These are phyloP conservation scores for Puccinia novopanici DNA, from an alignment of 1,284 basidiomycete species.

Conservation along the genomic window DNA sequence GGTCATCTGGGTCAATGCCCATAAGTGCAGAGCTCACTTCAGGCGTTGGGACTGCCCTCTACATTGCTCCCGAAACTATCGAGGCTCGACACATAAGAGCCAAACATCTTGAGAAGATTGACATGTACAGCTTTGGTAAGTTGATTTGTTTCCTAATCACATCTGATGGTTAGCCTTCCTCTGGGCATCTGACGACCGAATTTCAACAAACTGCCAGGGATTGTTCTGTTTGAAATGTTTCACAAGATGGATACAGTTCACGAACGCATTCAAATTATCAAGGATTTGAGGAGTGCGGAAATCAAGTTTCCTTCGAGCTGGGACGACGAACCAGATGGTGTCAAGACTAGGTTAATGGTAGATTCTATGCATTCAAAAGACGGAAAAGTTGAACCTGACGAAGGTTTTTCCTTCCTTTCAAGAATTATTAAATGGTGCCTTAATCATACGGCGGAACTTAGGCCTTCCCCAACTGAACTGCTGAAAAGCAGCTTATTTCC, in stretches of 20 bases:
- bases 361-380: too few relatives aligned
- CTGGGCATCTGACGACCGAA: neutral
- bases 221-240: slow-evolving; percentile 98
- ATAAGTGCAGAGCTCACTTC: slow-evolving; percentile 72
- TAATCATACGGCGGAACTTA: slow-evolving; percentile 76
- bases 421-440: slow-evolving; percentile 78
- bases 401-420: slow-evolving; percentile 49
- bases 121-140: slow-evolving; percentile 89
- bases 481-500: slow-evolving; percentile 59
- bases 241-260: slow-evolving; percentile 72
- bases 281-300: slow-evolving; percentile 71
- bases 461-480: slow-evolving; percentile 65
- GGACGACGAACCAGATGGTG: slow-evolving; percentile 59
- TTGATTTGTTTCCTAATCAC: slow-evolving; percentile 46
- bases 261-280: slow-evolving; percentile 81
- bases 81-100: slow-evolving; percentile 62
- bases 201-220: slow-evolving; percentile 61
- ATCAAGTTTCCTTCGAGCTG: slow-evolving; percentile 77
- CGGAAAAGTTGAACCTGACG: slow-evolving; percentile 15
- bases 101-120: slow-evolving; percentile 75
- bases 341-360: slow-evolving; percentile 30
- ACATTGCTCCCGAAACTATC: slow-evolving; percentile 82
- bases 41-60: slow-evolving; percentile 86
- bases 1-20: slow-evolving; percentile 64
- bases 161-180: neutral